phyloP scores from a whole-genome alignment of 305 asterid genomes.

The Fraxinus dipetala region DNA sequence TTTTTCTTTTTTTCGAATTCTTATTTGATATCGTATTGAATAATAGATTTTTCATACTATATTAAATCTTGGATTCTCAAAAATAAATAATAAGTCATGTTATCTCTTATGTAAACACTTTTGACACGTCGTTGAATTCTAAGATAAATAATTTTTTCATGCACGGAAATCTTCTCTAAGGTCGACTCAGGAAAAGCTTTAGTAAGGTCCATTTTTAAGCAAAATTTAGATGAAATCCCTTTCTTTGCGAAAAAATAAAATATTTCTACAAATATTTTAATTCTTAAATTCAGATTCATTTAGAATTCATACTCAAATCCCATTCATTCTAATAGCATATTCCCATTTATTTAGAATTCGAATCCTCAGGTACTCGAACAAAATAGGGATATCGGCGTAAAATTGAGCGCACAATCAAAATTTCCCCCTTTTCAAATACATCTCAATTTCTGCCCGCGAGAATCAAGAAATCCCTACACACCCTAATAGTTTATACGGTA shows the following conservation, averaged over 20 bases:
- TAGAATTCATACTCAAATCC: background rate
- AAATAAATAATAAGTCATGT: background rate
- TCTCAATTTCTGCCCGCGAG: conserved; percentile 31
- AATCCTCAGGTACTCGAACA: conserved; percentile 9
- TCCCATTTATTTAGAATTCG: background rate
- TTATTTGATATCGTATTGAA: background rate
- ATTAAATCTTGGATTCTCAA: background rate
- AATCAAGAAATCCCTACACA: conserved; percentile 10
- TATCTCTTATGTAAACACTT: background rate
- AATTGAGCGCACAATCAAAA: background rate
- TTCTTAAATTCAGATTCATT: background rate
- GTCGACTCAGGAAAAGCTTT: background rate
- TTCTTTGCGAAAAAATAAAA: background rate
- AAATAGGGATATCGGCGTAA: background rate
- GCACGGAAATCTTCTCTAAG: background rate
- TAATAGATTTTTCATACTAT: too few species aligned
- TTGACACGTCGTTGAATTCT: background rate
- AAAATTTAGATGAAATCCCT: background rate
- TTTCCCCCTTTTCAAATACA: conserved; percentile 22
- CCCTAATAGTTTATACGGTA: background rate
- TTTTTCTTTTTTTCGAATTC: background rate
- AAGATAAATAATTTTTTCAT: background rate
- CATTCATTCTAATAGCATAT: background rate
- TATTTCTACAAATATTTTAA: background rate
- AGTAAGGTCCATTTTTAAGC: background rate